phyloP scores from a whole-genome alignment of 116 monocot genomes.

The Dioscorea cayenensis region DNA sequence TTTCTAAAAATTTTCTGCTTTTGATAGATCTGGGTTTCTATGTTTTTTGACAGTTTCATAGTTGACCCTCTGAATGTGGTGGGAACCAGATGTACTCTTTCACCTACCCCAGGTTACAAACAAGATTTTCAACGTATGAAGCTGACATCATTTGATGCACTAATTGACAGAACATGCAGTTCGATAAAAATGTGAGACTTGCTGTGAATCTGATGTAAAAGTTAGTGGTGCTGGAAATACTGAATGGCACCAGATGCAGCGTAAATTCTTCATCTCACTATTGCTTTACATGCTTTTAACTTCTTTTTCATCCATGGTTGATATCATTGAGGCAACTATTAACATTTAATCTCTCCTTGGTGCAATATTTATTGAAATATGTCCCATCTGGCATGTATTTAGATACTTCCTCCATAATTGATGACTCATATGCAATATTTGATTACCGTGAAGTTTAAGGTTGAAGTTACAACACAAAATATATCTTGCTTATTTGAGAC shows the following conservation, averaged over 20 bases:
- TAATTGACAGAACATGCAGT: slow-evolving; percentile 78
- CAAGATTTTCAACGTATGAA: slow-evolving; percentile 77
- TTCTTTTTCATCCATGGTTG: neutral
- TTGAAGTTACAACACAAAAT: no score
- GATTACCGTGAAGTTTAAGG: no score
- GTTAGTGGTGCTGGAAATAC: slow-evolving; percentile 40
- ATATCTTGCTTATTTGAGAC: no score
- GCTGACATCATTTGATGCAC: slow-evolving; percentile 85
- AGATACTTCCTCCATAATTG: no score
- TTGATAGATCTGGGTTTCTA: neutral
- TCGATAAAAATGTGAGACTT: slow-evolving; percentile 84
- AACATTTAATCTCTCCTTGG: no score
- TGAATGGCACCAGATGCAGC: slow-evolving; percentile 98
- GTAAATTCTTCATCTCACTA: slow-evolving; percentile 33
- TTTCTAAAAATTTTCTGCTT: neutral
- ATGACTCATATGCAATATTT: no score
- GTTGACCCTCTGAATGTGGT: slow-evolving; percentile 7
- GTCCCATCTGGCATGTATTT: no score
- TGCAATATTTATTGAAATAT: no score
- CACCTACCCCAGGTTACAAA: slow-evolving; percentile 82
- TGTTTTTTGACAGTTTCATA: slow-evolving; percentile 31
- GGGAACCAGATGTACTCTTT: slow-evolving; percentile 27
- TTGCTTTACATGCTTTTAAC: neutral
- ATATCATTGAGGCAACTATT: no score
- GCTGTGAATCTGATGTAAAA: slow-evolving; percentile 54